Evolutionary conservation across 1,284 basidiomycete species (phyloP), one percentile per base, ranked within the genome.

Genomic region (Ceratobasidium sp.): DNA sequence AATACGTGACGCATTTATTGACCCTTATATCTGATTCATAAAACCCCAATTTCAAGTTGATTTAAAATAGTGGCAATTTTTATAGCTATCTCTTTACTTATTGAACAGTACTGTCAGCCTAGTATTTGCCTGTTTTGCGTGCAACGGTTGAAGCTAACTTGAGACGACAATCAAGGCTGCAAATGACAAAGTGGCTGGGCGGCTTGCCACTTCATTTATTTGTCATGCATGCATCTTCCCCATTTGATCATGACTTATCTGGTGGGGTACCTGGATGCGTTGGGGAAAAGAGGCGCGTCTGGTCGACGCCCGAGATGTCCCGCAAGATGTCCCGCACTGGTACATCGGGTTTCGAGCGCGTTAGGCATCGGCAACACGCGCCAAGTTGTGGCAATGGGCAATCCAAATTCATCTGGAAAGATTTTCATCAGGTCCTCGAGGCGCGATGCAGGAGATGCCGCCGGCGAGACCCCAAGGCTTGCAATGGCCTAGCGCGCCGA

Each of bases 401-500:
- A 52, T 23, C 13, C 26, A 41, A 21, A 52, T 67, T 43, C 23
- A 38, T 55, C 16, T 26, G 23, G 49, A n/a, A n/a, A 21, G 49
- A 38, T 46, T 54, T 52, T 67, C 63, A 67, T 67, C 63, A 21
- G 63, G 38, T 43, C 49, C 63, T 67, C 63, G 63, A 67, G 63
- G 63, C 63, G 63, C 63, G 63, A 50, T 43, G 58, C 58, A 13
- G 63, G 13, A 30, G 63, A 43, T 55, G 28, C 49, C 63, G 49
- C 32, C 63, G 43, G 41, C 59, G n/a, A 52, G 63, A 55, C 47
- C 63, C 63, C 63, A 28, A 35, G 30, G 6, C 3, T 7, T 21
- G 35, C 30, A 21, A 23, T 23, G 41, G n/a, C 23, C 23, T 16
- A n/a, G n/a, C 23, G 35, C 28, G 21, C 38, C 28, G 21, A 50